Conservation (phyloP, 495 filamentous ascomycete species). For the Polyplosphaeria fusca region DNA sequence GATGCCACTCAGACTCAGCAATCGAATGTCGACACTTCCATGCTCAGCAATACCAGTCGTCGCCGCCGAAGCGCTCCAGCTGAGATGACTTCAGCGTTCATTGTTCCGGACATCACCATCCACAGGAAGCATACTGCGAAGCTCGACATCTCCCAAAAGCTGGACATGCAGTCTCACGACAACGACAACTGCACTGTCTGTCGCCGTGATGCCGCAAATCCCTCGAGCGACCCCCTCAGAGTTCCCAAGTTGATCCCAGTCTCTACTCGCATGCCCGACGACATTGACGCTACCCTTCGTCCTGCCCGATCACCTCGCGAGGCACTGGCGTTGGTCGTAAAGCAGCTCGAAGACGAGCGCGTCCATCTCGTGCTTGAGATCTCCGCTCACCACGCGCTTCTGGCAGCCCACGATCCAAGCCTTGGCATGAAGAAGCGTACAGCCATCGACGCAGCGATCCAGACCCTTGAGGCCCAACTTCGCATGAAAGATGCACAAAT, state of each 20-base stretch:
- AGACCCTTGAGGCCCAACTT: slow-evolving; percentile 60
- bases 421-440: slow-evolving; percentile 67
- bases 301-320: slow-evolving; percentile 70
- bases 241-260: slow-evolving; percentile 69
- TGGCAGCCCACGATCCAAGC: slow-evolving; percentile 67
- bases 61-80: slow-evolving; percentile 42
- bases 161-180: slow-evolving; percentile 51
- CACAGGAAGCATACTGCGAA: slow-evolving; percentile 13
- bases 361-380: slow-evolving; percentile 72
- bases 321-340: slow-evolving; percentile 76
- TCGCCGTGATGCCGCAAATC: slow-evolving; percentile 53
- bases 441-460: slow-evolving; percentile 60
- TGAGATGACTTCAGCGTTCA: slow-evolving; percentile 81
- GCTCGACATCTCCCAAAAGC: slow-evolving; percentile 2
- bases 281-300: slow-evolving; percentile 72
- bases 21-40: slow-evolving; percentile 23
- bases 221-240: slow-evolving; percentile 52
- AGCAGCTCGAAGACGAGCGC: slow-evolving; percentile 77
- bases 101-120: slow-evolving; percentile 64
- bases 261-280: slow-evolving; percentile 62
- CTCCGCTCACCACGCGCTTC: slow-evolving; percentile 53
- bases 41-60: slow-evolving; percentile 39
- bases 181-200: slow-evolving; percentile 73
- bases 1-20: slow-evolving; percentile 28
- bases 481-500: slow-evolving; percentile 83